Evolutionary conservation across 2,329 filamentous ascomycete genomes (phyloP).

Genomic region (Neodidymelliopsis sp.): DNA sequence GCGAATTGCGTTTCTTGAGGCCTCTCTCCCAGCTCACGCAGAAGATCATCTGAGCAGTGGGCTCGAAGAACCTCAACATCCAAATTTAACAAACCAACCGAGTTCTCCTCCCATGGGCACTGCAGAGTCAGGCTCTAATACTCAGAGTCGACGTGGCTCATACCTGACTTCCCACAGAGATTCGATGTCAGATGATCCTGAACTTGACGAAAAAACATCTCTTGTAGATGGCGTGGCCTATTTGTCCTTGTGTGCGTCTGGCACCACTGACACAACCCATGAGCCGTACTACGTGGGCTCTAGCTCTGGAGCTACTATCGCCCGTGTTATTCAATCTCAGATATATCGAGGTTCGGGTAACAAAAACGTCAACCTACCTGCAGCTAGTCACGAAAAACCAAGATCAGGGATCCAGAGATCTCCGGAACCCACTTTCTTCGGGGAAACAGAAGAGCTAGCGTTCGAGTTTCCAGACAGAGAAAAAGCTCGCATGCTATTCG

Average conservation of each 20-base stretch:
- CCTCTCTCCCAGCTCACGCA: constrained; percentile 34
- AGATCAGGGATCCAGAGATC: not conserved
- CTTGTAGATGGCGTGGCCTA: constrained; percentile 39
- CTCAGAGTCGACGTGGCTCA: not conserved
- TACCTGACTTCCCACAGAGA: constrained; percentile 12
- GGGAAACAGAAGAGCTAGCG: no score
- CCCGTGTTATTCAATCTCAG: constrained; percentile 36
- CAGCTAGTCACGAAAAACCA: not conserved
- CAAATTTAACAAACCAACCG: not conserved
- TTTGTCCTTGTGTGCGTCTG: constrained; percentile 37
- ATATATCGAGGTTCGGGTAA: constrained; percentile 27
- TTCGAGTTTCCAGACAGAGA: constrained; percentile 21
- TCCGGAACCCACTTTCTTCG: not conserved
- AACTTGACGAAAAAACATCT: constrained; percentile 32
- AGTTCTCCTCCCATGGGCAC: not conserved
- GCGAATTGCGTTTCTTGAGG: constrained; percentile 37
- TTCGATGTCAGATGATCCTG: constrained; percentile 21
- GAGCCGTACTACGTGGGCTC: constrained; percentile 40
- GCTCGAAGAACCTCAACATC: not conserved
- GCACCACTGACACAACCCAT: constrained; percentile 30
- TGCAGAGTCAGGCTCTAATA: not conserved
- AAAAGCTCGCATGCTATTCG: constrained; percentile 31
- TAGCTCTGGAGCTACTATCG: constrained; percentile 39
- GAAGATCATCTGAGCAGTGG: constrained; percentile 31
- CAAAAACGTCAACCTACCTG: constrained; percentile 1